Percentiles rank a stretch among this genome's conserved stretches.
Conservation (phyloP, 306 rosid genomes). For the Canavalia gladiata region DNA sequence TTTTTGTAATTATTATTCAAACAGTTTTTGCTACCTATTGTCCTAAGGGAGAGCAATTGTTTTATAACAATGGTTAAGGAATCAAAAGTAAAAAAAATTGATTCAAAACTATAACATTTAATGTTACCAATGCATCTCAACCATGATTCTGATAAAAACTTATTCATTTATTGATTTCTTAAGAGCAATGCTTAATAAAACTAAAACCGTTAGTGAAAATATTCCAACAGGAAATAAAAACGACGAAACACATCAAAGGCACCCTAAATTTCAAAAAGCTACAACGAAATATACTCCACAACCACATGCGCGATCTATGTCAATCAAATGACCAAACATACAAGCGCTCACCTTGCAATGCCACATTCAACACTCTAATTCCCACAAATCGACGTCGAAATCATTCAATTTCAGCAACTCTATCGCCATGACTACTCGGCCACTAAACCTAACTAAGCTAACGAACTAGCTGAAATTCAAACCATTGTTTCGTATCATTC, state of each 20-base stretch:
- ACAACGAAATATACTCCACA: neutral
- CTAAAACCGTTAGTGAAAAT: neutral
- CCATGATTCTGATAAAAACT: neutral
- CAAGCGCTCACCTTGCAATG: neutral
- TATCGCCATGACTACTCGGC: neutral
- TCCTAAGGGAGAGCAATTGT: neutral
- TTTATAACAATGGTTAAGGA: neutral
- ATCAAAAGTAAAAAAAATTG: neutral
- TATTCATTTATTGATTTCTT: neutral
- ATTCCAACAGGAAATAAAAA: neutral
- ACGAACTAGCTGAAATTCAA: constrained; percentile 1
- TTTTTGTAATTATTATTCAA: neutral
- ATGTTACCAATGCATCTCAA: neutral
- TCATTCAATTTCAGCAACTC: constrained; percentile 21
- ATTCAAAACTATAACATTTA: neutral
- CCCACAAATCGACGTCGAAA: neutral
- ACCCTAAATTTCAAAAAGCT: neutral
- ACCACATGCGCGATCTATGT: neutral
- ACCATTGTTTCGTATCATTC: neutral
- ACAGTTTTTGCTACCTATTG: neutral
- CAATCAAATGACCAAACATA: constrained; percentile 7
- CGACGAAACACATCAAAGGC: neutral
- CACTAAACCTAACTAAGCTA: constrained; percentile 17
- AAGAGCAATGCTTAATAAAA: neutral
- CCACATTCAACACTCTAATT: neutral